Base-by-base conservation (phyloP, 192 early-diverging fungal genomes). In the Funneliformis geosporum region DNA sequence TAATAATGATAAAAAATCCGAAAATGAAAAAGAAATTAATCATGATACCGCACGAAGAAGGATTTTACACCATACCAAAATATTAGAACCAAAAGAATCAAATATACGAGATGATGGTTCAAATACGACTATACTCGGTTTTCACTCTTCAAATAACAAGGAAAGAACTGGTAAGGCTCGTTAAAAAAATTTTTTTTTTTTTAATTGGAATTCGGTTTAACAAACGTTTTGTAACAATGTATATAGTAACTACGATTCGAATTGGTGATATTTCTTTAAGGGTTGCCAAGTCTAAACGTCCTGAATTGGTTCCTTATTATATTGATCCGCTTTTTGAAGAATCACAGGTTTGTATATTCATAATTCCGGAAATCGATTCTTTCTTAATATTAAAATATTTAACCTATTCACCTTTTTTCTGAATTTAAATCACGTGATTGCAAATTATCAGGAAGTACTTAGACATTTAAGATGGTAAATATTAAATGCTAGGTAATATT, bases 211-310 rank as follows among this genome's bases (percentile, higher is more conserved):
- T 21, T 55, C 5, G 16, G 16, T 7, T 7, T 1, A n/a, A 55
- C 21, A 55, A 6, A 21, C 50, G 12, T 65, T 12, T 16, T 0
- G 0, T 39, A 77, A 33, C 73, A 60, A 73, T 75, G 0, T 75
- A 12, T 76, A 87, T 83, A 84, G 16, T 81, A 79, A 43, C 80
- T 11, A 84, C 85, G 33, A 87, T 90, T 65, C 79, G 84, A 40
- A 89, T 90, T 76, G 89, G 89, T 27, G 89, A 90, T 85, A 85
- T 90, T 14, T 83, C 84, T 5, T 84, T 88, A 60, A 80, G 80
- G n/a, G 84, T 90, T 40, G 72, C 73, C 38, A 80, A 86, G 23
- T 66, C 88, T 7, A 39, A 75, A 25, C 82, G 85, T 66, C 89
- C 86, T 4, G 89, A 90, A 78, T 81, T 87, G 47, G 88, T 90